phyloP scores from a whole-genome alignment of 2,329 filamentous ascomycete genomes.

The Colletotrichum lini region DNA sequence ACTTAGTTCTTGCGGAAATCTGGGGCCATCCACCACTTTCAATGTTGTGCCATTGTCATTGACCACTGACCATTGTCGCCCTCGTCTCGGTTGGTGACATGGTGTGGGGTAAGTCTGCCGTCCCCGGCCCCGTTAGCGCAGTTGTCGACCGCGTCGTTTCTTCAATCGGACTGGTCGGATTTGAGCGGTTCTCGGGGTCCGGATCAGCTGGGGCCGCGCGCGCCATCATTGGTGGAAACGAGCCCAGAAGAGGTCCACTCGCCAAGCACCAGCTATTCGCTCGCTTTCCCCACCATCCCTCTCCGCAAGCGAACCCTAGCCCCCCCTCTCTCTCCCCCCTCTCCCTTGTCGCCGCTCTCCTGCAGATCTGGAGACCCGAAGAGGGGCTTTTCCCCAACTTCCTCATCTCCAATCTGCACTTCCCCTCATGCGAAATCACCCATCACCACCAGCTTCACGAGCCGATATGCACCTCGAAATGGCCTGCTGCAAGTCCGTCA shows the following conservation, averaged over 20 bases:
- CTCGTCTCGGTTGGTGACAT: not conserved
- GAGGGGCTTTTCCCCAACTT: slow-evolving; percentile 30
- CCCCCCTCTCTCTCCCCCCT: too few relatives aligned
- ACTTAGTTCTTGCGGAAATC: slow-evolving; percentile 33
- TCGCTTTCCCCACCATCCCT: not conserved
- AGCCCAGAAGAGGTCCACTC: slow-evolving; percentile 4
- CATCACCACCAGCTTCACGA: slow-evolving; percentile 34
- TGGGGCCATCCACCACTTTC: slow-evolving; percentile 17
- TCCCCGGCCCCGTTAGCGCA: slow-evolving; percentile 16
- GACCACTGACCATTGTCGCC: not conserved
- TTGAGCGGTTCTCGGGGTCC: slow-evolving; percentile 41
- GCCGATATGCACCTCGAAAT: slow-evolving; percentile 17
- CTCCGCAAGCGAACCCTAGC: not conserved
- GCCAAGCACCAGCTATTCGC: slow-evolving; percentile 31
- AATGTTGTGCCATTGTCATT: slow-evolving; percentile 17
- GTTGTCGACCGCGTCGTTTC: not conserved
- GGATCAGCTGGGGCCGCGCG: slow-evolving; percentile 34
- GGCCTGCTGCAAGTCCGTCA: not conserved
- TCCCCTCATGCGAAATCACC: slow-evolving; percentile 31
- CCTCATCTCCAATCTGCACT: slow-evolving; percentile 27
- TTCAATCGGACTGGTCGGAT: slow-evolving; percentile 25
- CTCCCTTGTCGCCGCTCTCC: not conserved
- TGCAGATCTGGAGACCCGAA: slow-evolving; percentile 21
- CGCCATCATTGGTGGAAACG: slow-evolving; percentile 33
- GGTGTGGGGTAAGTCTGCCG: slow-evolving; percentile 22